A percentile compares a stretch with the other conserved stretches of the same genome.
Conservation (phyloP, 345 rosid species). For the Cardamine occulta region DNA sequence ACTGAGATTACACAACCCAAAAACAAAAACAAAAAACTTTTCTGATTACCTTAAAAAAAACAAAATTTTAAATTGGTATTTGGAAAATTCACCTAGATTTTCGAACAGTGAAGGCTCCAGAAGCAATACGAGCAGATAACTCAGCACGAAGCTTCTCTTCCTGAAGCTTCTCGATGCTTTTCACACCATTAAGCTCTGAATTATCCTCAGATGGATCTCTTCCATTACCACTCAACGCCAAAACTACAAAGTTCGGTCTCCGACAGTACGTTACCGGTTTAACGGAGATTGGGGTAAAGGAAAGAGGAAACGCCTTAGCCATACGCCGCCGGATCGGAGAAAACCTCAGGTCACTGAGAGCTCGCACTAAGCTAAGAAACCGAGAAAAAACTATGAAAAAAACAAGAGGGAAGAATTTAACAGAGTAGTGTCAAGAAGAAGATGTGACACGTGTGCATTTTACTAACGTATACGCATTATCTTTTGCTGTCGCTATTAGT, state of each 20-base stretch:
- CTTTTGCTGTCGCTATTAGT: slow-evolving; percentile 19
- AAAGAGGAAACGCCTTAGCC: slow-evolving; percentile 44
- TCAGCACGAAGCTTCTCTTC: slow-evolving; percentile 77
- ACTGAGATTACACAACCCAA: no score
- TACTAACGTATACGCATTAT: slow-evolving; percentile 41
- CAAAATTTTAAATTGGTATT: neutral
- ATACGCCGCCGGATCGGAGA: neutral
- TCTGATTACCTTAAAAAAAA: no score
- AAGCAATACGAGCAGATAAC: slow-evolving; percentile 77
- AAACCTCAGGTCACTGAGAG: slow-evolving; percentile 7
- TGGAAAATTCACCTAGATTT: slow-evolving; percentile 56
- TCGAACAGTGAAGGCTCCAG: slow-evolving; percentile 78
- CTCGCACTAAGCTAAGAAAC: neutral
- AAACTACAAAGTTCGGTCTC: slow-evolving; percentile 38
- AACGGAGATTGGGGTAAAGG: slow-evolving; percentile 27
- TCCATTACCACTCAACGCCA: slow-evolving; percentile 65
- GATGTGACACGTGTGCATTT: slow-evolving; percentile 40
- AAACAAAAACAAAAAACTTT: no score
- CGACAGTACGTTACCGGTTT: slow-evolving; percentile 40
- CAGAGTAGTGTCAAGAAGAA: slow-evolving; percentile 6
- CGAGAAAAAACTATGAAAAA: neutral
- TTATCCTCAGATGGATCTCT: slow-evolving; percentile 54
- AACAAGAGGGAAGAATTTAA: slow-evolving; percentile 1
- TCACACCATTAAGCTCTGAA: slow-evolving; percentile 44
- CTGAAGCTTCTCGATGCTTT: slow-evolving; percentile 52